Base-by-base conservation (phyloP, 176 grass and related monocot species). In the Bolboschoenus planiculmis region DNA sequence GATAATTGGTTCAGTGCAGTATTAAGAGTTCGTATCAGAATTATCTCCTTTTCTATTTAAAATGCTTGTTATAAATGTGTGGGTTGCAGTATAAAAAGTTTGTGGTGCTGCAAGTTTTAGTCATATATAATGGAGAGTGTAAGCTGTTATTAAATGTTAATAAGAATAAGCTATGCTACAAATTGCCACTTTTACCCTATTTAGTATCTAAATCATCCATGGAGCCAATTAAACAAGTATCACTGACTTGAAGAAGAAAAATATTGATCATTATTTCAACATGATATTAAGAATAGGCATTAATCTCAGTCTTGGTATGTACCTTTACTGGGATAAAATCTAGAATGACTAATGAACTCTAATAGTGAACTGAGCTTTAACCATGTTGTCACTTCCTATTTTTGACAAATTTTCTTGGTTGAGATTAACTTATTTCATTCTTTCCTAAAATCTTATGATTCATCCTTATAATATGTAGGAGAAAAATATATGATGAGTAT, bases 401-500 rank as follows among this genome's bases (percentile, higher is more conserved):
- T 64, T 79, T 78, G 34, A 33, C 37, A 79, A 85, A 15, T 23
- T 63, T 62, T 85, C 34, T 24, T 10, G 44, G 18, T 43, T 60
- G 64, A 39, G 20, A 62, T 76, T 76, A 73, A 56, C 54, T 30
- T 85, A 26, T 84, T 39, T 70, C 11, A 30, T 80, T 66, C 31
- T 10, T 77, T 71, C n/a, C 15, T 64, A 20, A 50, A 57, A 37
- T 30, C 63, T 43, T 11, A 71, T 42, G 54, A 13, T n/a, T 63
- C n/a, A 44, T 77, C 40, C 10, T 70, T 81, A 63, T 80, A 46
- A 85, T n/a, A 23, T 88, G 42, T 87, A 99, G 93, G 93, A 86
- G 86, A 83, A 99, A 89, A 70, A 70, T 99, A 51, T 83, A 87
- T 80, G 97, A 99, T 44, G 91, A 87, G 16, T 96, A 96, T 86